phyloP scores from a whole-genome alignment of 2,329 filamentous ascomycete species.

The Penicillium hesseltinei region DNA sequence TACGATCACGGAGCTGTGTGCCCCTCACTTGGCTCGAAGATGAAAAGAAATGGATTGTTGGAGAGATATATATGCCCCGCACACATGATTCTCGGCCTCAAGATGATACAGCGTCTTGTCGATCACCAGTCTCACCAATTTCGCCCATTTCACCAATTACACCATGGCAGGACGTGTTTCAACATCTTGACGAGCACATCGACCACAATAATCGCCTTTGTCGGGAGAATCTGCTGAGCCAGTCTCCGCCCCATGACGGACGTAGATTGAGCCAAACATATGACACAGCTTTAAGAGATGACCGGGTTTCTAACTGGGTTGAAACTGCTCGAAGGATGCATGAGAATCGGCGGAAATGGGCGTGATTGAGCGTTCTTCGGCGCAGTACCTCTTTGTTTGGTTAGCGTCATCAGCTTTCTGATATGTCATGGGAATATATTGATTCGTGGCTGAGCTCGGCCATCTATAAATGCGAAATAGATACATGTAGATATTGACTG shows the following conservation, averaged over 20 bases:
- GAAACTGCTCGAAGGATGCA: constrained; percentile 25
- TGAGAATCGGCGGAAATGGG: background rate
- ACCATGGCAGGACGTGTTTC: background rate
- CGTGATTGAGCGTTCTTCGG: background rate
- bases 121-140: background rate
- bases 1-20: constrained; percentile 8
- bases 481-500: background rate
- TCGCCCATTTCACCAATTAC: constrained; percentile 1
- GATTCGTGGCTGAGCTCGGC: background rate
- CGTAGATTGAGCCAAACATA: constrained; percentile 16
- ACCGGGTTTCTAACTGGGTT: constrained; percentile 24
- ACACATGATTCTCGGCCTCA: background rate
- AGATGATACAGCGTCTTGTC: background rate
- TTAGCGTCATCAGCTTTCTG: background rate
- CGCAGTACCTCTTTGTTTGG: background rate
- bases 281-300: constrained; percentile 8
- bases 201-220: background rate
- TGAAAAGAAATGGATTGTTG: constrained; percentile 31
- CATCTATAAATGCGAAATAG: background rate
- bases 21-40: constrained; percentile 33
- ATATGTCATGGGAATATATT: background rate
- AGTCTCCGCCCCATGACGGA: constrained; percentile 31
- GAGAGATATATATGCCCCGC: background rate
- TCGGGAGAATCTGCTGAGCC: constrained; percentile 7
- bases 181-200: background rate